These are phyloP conservation scores for Endoconidiophora laricicola DNA, from an alignment of 2,329 filamentous ascomycete genomes.

Conservation along the genomic window DNA sequence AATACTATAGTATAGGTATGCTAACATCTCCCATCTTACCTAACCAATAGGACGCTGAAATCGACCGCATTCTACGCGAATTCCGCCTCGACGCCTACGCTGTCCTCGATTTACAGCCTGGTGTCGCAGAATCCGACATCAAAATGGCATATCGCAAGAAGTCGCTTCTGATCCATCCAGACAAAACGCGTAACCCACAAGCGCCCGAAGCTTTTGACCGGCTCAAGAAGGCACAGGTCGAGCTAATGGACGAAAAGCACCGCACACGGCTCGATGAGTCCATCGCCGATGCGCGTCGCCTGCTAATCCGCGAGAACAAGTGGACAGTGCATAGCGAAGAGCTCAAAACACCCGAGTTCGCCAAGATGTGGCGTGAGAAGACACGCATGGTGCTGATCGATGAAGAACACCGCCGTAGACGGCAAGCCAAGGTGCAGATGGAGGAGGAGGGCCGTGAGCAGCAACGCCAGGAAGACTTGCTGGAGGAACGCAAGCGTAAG, in stretches of 20 bases:
- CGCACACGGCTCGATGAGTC: constrained; percentile 78
- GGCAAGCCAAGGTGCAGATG: constrained; percentile 86
- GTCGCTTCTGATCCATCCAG: constrained; percentile 96
- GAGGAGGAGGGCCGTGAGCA: constrained; percentile 89
- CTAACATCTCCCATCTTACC: neutral
- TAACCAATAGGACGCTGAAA: constrained; percentile 62
- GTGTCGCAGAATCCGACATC: constrained; percentile 90
- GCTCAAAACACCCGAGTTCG: constrained; percentile 68
- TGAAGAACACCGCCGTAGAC: constrained; percentile 67
- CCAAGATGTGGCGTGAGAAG: constrained; percentile 77
- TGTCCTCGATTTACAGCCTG: constrained; percentile 86
- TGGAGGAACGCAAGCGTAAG: constrained; percentile 66
- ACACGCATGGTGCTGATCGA: constrained; percentile 79
- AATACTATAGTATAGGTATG: constrained; percentile 6
- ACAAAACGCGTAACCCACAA: constrained; percentile 82
- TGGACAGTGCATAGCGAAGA: constrained; percentile 82
- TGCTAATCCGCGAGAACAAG: constrained; percentile 86
- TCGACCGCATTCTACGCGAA: constrained; percentile 80
- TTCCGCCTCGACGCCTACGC: constrained; percentile 74
- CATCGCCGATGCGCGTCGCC: constrained; percentile 87
- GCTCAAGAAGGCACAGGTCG: constrained; percentile 82
- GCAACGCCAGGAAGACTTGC: constrained; percentile 69
- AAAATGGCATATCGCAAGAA: constrained; percentile 89
- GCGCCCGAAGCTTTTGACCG: constrained; percentile 95
- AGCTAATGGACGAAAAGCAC: constrained; percentile 87